phyloP scores from a whole-genome alignment of 2,329 filamentous ascomycete genomes.

The Emmonsiellopsis sp. region DNA sequence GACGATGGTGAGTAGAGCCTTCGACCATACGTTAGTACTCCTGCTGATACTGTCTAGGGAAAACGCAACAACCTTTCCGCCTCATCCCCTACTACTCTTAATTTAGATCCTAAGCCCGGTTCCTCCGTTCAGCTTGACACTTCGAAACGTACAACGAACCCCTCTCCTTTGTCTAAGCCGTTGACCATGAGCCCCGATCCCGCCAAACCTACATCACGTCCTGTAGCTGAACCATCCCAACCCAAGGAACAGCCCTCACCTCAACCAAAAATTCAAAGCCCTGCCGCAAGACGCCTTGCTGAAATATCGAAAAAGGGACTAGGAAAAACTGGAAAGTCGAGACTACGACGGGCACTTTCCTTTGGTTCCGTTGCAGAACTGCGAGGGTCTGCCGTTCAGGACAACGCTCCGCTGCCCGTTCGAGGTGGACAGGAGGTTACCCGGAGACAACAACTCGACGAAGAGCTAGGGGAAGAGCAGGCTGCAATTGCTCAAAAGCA shows the following conservation, averaged over 20 bases:
- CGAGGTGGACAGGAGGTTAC: slow-evolving; percentile 45
- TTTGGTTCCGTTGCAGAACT: slow-evolving; percentile 94
- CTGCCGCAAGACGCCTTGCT: slow-evolving; percentile 73
- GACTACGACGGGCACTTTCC: slow-evolving; percentile 83
- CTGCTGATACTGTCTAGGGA: background rate
- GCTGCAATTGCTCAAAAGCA: slow-evolving; percentile 84
- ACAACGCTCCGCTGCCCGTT: slow-evolving; percentile 38
- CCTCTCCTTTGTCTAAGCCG: slow-evolving; percentile 67
- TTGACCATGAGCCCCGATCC: slow-evolving; percentile 51
- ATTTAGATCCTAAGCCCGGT: slow-evolving; percentile 19
- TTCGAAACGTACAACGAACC: slow-evolving; percentile 54
- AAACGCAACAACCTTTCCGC: background rate
- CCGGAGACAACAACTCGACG: slow-evolving; percentile 55
- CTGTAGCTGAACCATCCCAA: slow-evolving; percentile 1
- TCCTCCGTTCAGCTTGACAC: slow-evolving; percentile 43
- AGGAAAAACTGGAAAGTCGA: slow-evolving; percentile 72
- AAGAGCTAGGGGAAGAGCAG: slow-evolving; percentile 77
- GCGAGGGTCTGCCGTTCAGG: slow-evolving; percentile 60
- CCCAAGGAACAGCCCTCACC: slow-evolving; percentile 33
- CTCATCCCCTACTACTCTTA: background rate
- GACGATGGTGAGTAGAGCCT: slow-evolving; percentile 46
- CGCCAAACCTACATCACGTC: slow-evolving; percentile 11
- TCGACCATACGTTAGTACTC: too few relatives aligned
- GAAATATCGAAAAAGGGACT: slow-evolving; percentile 77
- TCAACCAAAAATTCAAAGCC: slow-evolving; percentile 39